Evolutionary conservation across 1,284 basidiomycete species (phyloP).

Genomic region (Puccinia polysora): DNA sequence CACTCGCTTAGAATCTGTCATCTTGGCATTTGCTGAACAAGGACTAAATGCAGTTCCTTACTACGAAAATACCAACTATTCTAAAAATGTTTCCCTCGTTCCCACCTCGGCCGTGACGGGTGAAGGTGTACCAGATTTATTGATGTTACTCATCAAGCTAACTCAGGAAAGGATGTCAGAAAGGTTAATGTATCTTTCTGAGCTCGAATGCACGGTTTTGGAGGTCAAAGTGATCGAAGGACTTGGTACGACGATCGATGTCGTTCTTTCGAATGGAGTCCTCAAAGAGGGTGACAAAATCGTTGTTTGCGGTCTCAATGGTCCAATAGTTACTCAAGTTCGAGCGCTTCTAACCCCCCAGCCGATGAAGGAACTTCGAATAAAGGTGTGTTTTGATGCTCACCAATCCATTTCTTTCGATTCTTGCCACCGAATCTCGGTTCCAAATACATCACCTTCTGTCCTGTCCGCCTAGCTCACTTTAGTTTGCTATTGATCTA

Average conservation of each 20-base stretch:
- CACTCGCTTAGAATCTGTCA: constrained; percentile 77
- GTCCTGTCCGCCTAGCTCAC: constrained; percentile 45
- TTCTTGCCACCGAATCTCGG: background rate
- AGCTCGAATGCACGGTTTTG: constrained; percentile 97
- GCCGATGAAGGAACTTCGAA: constrained; percentile 87
- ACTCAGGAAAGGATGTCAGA: constrained; percentile 98
- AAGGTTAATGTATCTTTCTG: constrained; percentile 94
- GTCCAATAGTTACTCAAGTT: constrained; percentile 92
- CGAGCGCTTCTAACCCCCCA: constrained; percentile 93
- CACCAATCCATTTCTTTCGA: background rate
- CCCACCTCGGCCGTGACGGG: constrained; percentile 97
- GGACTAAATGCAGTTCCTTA: constrained; percentile 92
- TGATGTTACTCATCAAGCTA: constrained; percentile 92
- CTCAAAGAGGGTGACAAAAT: constrained; percentile 89
- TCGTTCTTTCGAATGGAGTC: constrained; percentile 92
- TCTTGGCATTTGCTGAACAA: constrained; percentile 92
- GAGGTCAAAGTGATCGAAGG: constrained; percentile 99
- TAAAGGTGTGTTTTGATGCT: constrained; percentile 64
- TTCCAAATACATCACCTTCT: background rate
- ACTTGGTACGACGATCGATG: constrained; percentile 95
- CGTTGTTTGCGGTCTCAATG: constrained; percentile 94
- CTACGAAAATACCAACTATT: constrained; percentile 96
- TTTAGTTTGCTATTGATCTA: constrained; percentile 51
- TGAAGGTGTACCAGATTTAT: constrained; percentile 99
- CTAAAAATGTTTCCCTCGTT: constrained; percentile 88